Evolutionary conservation across 108 stramenopile genomes (phyloP).

Genomic region (Fistulifera solaris): DNA sequence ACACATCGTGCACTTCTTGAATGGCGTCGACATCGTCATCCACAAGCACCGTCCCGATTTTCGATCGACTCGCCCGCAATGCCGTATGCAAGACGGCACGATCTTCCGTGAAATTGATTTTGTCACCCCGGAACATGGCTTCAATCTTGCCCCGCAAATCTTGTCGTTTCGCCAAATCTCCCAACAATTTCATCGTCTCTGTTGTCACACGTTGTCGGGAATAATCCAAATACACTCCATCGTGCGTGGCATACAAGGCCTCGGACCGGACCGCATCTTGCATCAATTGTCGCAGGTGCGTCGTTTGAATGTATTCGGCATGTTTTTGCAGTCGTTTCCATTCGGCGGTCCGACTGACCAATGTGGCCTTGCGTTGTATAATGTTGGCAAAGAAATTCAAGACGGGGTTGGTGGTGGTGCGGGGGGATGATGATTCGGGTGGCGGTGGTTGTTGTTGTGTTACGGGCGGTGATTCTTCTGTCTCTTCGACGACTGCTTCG

Average conservation of each 20-base stretch:
- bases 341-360: slow-evolving; percentile 59
- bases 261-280: slow-evolving; percentile 56
- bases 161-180: slow-evolving; percentile 64
- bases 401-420: slow-evolving; percentile 6
- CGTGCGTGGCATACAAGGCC: slow-evolving; percentile 69
- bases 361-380: slow-evolving; percentile 6
- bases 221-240: slow-evolving; percentile 86
- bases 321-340: slow-evolving; percentile 67
- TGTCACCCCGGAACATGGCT: slow-evolving; percentile 87
- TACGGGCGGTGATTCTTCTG: slow-evolving; percentile 1
- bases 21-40: slow-evolving; percentile 81
- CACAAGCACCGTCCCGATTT: slow-evolving; percentile 59
- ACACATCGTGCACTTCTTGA: slow-evolving; percentile 85
- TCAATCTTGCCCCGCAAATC: slow-evolving; percentile 57
- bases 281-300: slow-evolving; percentile 71
- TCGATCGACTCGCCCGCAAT: slow-evolving; percentile 68
- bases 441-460: slow-evolving; percentile 4
- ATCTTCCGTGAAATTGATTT: slow-evolving; percentile 96
- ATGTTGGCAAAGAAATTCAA: slow-evolving; percentile 1
- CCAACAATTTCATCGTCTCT: slow-evolving; percentile 74
- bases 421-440: not conserved
- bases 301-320: slow-evolving; percentile 35
- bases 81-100: slow-evolving; percentile 97
- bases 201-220: slow-evolving; percentile 68
- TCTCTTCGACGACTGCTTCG: not conserved